Conservation (phyloP, 2,329 filamentous ascomycete species). For the Teratosphaeriaceae sp. region DNA sequence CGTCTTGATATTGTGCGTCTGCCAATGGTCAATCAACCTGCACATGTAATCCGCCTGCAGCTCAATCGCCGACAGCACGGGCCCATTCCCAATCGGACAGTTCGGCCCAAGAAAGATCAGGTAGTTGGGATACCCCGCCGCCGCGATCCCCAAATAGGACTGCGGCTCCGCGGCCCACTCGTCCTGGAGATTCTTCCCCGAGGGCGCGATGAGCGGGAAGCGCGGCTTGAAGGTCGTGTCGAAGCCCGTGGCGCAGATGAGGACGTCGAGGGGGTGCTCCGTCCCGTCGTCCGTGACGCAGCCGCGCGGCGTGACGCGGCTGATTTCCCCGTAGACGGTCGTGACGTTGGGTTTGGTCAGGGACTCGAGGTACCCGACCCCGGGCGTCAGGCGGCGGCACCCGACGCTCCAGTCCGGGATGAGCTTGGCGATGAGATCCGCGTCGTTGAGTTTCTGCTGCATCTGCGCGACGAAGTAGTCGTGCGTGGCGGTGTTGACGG, state of each 20-base stretch:
- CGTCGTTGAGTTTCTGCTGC: constrained; percentile 27
- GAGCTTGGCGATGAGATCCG: constrained; percentile 8
- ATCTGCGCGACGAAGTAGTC: constrained; percentile 36
- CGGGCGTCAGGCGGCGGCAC: constrained; percentile 10
- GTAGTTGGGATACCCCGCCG: constrained; percentile 12
- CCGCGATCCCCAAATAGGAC: constrained; percentile 11
- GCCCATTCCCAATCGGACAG: constrained; percentile 12
- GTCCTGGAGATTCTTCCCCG: constrained; percentile 10
- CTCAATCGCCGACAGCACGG: constrained; percentile 13
- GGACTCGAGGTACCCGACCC: constrained; percentile 44
- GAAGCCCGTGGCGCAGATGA: constrained; percentile 43
- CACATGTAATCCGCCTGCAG: constrained; percentile 12
- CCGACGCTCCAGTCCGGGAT: constrained; percentile 10
- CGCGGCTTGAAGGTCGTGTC: constrained; percentile 23
- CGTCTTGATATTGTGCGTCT: constrained; percentile 14
- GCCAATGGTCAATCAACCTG: constrained; percentile 13
- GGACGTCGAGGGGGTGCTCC: constrained; percentile 34
- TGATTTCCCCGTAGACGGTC: constrained; percentile 35
- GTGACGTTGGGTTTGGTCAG: constrained; percentile 40
- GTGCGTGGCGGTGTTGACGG: constrained; percentile 35
- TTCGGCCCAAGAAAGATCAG: constrained; percentile 13
- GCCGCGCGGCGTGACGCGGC: constrained; percentile 31
- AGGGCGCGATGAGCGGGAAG: constrained; percentile 8
- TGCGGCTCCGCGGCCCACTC: constrained; percentile 10
- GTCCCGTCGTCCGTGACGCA: constrained; percentile 33